A percentile compares a stretch with the other conserved stretches of the same genome.
Conservation (phyloP, 2,329 filamentous ascomycete species). For the Neophaeococcomyces aloes region DNA sequence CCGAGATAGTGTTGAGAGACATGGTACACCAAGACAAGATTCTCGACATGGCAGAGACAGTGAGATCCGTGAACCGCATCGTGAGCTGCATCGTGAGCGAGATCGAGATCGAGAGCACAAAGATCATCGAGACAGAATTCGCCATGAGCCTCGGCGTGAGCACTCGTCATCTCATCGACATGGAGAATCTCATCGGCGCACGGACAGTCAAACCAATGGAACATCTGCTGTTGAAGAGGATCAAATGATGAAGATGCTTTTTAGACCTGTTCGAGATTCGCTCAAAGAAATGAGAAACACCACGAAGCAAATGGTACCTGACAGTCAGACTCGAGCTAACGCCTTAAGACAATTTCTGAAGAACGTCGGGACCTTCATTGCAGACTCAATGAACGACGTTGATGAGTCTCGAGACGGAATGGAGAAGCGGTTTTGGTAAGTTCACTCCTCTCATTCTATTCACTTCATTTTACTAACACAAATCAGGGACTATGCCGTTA, state of each 20-base stretch:
- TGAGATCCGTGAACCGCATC: conserved; percentile 23
- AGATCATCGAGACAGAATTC: conserved; percentile 10
- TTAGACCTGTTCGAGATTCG: conserved; percentile 37
- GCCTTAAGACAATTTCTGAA: conserved; percentile 35
- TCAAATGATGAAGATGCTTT: conserved; percentile 35
- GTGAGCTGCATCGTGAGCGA: conserved; percentile 11
- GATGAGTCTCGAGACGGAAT: conserved; percentile 31
- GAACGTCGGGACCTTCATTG: conserved; percentile 38
- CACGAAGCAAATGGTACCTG: conserved; percentile 37
- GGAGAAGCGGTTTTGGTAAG: conserved; percentile 37
- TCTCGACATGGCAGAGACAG: conserved; percentile 29
- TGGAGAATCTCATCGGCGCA: conserved; percentile 18
- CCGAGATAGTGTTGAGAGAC: conserved; percentile 34
- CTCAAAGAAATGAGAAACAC: conserved; percentile 35
- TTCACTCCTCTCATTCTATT: conserved; percentile 8
- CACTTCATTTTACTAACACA: conserved; percentile 21
- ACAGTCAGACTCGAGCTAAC: conserved; percentile 33
- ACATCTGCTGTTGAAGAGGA: conserved; percentile 28
- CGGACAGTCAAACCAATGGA: conserved; percentile 28
- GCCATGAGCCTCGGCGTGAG: conserved; percentile 19
- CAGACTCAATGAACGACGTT: conserved; percentile 26
- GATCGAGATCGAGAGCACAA: conserved; percentile 20
- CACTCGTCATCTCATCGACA: conserved; percentile 17
- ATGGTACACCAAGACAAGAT: conserved; percentile 33
- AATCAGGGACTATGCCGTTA: conserved; percentile 35